Percentiles rank a stretch among this genome's conserved stretches.
Conservation (phyloP, 257 asterid genomes). For the Craterostigma plantagineum region DNA sequence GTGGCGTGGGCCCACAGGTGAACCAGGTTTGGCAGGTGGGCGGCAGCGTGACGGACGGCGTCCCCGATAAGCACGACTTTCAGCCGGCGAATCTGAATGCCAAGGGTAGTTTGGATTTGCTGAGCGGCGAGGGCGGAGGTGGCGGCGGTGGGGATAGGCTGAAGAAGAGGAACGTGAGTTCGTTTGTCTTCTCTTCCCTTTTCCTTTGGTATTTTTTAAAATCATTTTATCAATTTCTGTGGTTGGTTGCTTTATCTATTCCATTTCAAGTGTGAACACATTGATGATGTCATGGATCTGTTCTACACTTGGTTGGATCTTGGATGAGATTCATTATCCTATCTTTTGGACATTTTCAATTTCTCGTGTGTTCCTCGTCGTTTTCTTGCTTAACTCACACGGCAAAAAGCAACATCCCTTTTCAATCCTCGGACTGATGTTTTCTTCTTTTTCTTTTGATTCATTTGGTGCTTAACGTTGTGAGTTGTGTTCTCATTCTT, state of each 20-base stretch:
- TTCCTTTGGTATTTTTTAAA: not conserved
- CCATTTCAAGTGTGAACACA: too few species aligned
- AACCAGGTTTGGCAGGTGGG: conserved; percentile 5
- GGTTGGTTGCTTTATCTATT: not conserved
- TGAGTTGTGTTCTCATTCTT: too few species aligned
- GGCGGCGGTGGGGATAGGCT: not conserved
- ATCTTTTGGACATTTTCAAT: too few species aligned
- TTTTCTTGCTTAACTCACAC: too few species aligned
- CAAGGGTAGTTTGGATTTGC: conserved; percentile 1
- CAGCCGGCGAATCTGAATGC: conserved; percentile 5
- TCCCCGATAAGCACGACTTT: conserved; percentile 1
- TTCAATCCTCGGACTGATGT: too few species aligned
- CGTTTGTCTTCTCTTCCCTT: not conserved
- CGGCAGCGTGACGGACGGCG: conserved; percentile 2
- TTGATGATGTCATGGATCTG: too few species aligned
- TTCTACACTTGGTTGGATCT: too few species aligned
- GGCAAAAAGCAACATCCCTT: too few species aligned
- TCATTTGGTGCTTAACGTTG: too few species aligned
- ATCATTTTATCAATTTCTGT: not conserved
- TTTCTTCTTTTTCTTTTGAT: too few species aligned
- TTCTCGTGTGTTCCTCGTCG: too few species aligned
- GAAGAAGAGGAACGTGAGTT: conserved; percentile 3
- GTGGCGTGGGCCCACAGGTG: not conserved
- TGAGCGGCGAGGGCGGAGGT: not conserved
- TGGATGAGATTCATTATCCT: too few species aligned